Conservation (phyloP, 2,329 filamentous ascomycete species). For the Onygenales sp. region DNA sequence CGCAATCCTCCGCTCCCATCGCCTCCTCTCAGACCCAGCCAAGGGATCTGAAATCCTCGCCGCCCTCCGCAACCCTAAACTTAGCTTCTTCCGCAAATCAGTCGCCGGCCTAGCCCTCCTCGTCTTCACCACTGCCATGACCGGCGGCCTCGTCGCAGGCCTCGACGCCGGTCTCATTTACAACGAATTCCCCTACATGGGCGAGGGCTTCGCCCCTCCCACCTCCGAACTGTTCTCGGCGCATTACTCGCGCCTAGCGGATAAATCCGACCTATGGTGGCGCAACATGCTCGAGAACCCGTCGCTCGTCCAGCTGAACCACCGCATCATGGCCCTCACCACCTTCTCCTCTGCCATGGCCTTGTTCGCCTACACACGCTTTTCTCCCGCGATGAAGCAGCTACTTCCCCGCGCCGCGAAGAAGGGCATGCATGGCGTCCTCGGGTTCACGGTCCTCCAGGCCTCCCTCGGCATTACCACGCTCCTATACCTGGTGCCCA, state of each 20-base stretch:
- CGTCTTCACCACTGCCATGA: slow-evolving; percentile 85
- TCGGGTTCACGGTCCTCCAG: slow-evolving; percentile 75
- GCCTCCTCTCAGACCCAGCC: slow-evolving; percentile 58
- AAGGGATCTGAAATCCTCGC: slow-evolving; percentile 52
- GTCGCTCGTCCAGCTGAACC: slow-evolving; percentile 87
- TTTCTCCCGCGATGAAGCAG: slow-evolving; percentile 53
- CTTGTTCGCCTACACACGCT: slow-evolving; percentile 71
- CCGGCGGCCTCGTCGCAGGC: slow-evolving; percentile 84
- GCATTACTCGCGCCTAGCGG: slow-evolving; percentile 72
- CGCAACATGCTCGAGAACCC: slow-evolving; percentile 97
- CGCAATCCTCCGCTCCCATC: slow-evolving; percentile 67
- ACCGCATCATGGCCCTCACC: slow-evolving; percentile 81
- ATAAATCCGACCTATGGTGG: slow-evolving; percentile 84
- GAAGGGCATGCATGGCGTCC: slow-evolving; percentile 65
- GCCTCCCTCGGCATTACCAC: slow-evolving; percentile 82
- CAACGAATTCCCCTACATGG: slow-evolving; percentile 98
- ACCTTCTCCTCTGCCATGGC: slow-evolving; percentile 74
- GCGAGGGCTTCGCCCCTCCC: slow-evolving; percentile 69
- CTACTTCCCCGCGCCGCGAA: slow-evolving; percentile 47
- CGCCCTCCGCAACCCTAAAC: slow-evolving; percentile 55
- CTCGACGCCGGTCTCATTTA: slow-evolving; percentile 96
- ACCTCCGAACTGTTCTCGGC: slow-evolving; percentile 71
- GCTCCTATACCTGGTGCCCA: slow-evolving; percentile 87
- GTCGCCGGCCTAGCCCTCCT: slow-evolving; percentile 62
- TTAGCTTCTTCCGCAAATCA: slow-evolving; percentile 63